These are phyloP conservation scores for Globisporangium camurandrum DNA, from an alignment of 352 stramenopile species.

Conservation along the genomic window DNA sequence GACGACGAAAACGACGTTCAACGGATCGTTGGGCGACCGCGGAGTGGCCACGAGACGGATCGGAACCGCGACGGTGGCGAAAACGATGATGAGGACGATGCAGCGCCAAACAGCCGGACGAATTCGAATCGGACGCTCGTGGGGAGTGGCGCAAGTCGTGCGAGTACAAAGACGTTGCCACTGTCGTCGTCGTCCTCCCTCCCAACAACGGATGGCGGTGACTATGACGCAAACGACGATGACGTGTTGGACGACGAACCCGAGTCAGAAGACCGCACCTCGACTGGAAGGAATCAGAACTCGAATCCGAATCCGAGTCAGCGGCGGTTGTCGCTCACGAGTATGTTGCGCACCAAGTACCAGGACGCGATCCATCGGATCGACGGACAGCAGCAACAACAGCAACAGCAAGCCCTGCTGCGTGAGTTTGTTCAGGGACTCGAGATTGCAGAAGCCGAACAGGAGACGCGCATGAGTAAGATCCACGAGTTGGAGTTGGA, in stretches of 20 bases:
- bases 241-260: conserved; percentile 37
- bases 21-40: not conserved
- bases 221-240: conserved; percentile 21
- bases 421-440: too few relatives aligned
- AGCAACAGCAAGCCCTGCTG: too few relatives aligned
- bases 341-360: too few relatives aligned
- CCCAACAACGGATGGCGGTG: conserved; percentile 26
- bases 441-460: too few relatives aligned
- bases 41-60: not conserved
- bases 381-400: too few relatives aligned
- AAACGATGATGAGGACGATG: conserved; percentile 15
- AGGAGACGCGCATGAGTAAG: too few relatives aligned
- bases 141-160: conserved; percentile 29
- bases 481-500: too few relatives aligned
- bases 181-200: conserved; percentile 38
- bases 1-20: not conserved
- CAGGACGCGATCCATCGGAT: too few relatives aligned
- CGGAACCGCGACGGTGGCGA: conserved; percentile 6
- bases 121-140: conserved; percentile 47
- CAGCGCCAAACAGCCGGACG: conserved; percentile 11
- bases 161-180: conserved; percentile 45
- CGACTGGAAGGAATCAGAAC: too few relatives aligned
- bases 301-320: too few relatives aligned
- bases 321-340: too few relatives aligned
- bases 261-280: conserved; percentile 25